Evolutionary conservation across 495 filamentous ascomycete genomes (phyloP), one percentile per base, ranked within the genome.

Genomic region (Penicillium cosmopolitanum): DNA sequence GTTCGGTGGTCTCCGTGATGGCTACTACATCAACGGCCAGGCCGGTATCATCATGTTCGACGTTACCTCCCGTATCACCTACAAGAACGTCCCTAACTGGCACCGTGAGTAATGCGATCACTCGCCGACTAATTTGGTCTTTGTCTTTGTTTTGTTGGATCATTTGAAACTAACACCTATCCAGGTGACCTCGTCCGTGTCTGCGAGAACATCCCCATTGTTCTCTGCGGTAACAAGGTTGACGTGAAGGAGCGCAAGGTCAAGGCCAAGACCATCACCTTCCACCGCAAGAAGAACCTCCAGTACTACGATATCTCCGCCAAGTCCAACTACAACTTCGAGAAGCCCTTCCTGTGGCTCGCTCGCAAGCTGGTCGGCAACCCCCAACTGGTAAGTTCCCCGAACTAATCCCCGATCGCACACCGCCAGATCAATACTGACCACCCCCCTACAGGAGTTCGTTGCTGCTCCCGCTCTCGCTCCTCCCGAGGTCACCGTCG

Each of bases 31-130:
- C 87, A 98, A 97, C 85, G 96, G 96, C 65, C 95, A 98, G 82
- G 97, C 95, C 77, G 96, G 96, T 82, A 96, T 99, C 84, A 98
- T 99, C 88, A 99, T 99, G 96, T 99, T 99, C 81, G 96, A 99
- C 77, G 96, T 99, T 57, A 99, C 96, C 50, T 98, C 96, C 62
- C 92, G 96, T 76, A 99, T 99, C 78, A 99, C 96, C 73, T 99
- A 99, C 88, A 99, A 99, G 90, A 99, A 99, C 84, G 96, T 99
- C 58, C 96, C 96, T 77, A 98, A 98, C 90, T 99, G 96, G 96
- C 96, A 99, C 79, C 96, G 96, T 97, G 87, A 80, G 93, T 88
- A 28, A 25, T 10, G n/a, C 10, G 16, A 44, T 44, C 42, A 19
- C 8, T 6, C 36, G 18, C 31, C 35, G 6, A 21, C 15, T 3